These are phyloP conservation scores for Penicillium sclerotigenum DNA, from an alignment of 2,329 filamentous ascomycete species.

Conservation along the genomic window DNA sequence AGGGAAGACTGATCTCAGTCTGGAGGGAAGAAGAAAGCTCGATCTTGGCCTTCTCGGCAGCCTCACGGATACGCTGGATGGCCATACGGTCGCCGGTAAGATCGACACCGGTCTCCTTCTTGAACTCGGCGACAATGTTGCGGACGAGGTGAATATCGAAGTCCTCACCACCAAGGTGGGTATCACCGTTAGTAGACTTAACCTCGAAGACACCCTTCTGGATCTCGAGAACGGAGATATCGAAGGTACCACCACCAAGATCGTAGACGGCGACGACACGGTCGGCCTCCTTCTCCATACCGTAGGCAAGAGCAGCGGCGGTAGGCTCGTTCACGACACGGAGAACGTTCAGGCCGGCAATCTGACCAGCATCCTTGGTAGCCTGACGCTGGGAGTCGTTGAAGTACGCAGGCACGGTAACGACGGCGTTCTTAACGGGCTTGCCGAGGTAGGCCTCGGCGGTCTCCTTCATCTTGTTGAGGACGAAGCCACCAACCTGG, in stretches of 20 bases:
- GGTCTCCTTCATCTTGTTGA: slow-evolving; percentile 99
- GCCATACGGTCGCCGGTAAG: slow-evolving; percentile 93
- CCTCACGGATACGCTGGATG: slow-evolving; percentile 97
- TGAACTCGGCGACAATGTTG: slow-evolving; percentile 91
- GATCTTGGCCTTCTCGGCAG: slow-evolving; percentile 99
- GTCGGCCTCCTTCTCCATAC: slow-evolving; percentile 91
- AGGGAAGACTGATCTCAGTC: slow-evolving; percentile 97
- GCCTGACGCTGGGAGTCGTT: slow-evolving; percentile 97
- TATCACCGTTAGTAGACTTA: slow-evolving; percentile 98
- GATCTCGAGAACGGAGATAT: slow-evolving; percentile 97
- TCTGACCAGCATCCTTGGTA: slow-evolving; percentile 97
- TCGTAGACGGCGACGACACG: slow-evolving; percentile 92
- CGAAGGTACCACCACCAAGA: slow-evolving; percentile 97
- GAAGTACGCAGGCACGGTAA: slow-evolving; percentile 97
- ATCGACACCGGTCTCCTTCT: slow-evolving; percentile 91
- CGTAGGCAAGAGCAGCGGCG: slow-evolving; percentile 90
- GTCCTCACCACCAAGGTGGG: slow-evolving; percentile 96
- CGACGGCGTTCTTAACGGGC: slow-evolving; percentile 90
- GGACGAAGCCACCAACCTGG: slow-evolving; percentile 94
- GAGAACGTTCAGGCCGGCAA: slow-evolving; percentile 91
- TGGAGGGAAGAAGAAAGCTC: slow-evolving; percentile 92
- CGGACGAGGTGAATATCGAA: slow-evolving; percentile 94
- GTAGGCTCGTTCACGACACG: slow-evolving; percentile 98
- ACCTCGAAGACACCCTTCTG: slow-evolving; percentile 98
- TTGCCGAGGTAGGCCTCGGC: slow-evolving; percentile 90